Base-by-base conservation (phyloP, 2,329 filamentous ascomycete species). In the Ophiostoma piceae region DNA sequence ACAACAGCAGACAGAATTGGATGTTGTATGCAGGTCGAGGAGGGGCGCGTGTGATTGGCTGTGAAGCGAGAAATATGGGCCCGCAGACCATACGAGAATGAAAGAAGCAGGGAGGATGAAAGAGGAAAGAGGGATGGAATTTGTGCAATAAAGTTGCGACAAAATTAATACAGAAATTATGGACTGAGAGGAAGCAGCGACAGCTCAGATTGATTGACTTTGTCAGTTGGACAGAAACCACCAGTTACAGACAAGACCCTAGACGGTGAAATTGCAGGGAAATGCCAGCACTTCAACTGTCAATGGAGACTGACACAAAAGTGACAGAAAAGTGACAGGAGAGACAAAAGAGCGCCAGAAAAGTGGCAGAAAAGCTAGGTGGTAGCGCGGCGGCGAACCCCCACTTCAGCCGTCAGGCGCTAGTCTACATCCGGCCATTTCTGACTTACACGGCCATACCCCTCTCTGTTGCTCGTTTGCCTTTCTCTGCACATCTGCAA, bases 381-480 rank as follows among this genome's bases (percentile, higher is more conserved):
- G 16, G 5, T 47, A 47, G 5, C n/a, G 51, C n/a, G n/a, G 26
- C 16, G 7, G 51, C 11, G 2, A 57, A 22, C 43, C 43, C 43
- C 51, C 51, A 57, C 51, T 57, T 26, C 22, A 26, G 51, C 51
- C 12, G 51, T 12, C n/a, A 54, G 51, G n/a, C 51, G 22, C 51
- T 57, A 57, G 51, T 57, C n/a, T n/a, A 57, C 9, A 57, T 57
- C 51, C 51, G 51, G 51, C 51, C 51, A 22, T 57, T 57, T 11
- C n/a, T 57, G 51, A 57, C 51, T 57, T 57, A 57, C n/a, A 57
- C 51, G 51, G 51, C n/a, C n/a, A 11, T 26, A 57, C 51, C 43
- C 43, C 43, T 47, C 43, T 47, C 43, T 47, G 7, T 35, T 35
- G 35, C 35, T 35, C 35, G 35, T 35, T 35, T 35, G 35, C 35